phyloP scores from a whole-genome alignment of 129 eudicot species.

The Ambrosia artemisiifolia region DNA sequence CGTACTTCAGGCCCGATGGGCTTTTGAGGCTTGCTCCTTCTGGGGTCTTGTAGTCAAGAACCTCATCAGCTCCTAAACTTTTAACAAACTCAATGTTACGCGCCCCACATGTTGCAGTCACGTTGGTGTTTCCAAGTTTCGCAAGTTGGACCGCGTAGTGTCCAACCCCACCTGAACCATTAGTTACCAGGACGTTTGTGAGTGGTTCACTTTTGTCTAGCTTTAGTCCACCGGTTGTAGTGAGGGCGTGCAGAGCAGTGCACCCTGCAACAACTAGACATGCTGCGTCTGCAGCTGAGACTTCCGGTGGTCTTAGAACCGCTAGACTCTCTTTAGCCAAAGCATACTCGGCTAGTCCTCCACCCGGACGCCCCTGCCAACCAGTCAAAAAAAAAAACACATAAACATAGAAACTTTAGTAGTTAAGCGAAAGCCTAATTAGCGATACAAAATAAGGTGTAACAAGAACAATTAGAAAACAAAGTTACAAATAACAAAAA shows the following conservation, averaged over 20 bases:
- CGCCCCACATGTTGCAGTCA: conserved; percentile 64
- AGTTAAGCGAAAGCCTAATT: neutral
- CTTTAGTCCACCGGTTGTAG: conserved; percentile 37
- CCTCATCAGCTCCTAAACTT: conserved; percentile 63
- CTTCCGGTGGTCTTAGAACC: conserved; percentile 50
- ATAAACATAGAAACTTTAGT: neutral
- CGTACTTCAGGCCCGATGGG: conserved; percentile 58
- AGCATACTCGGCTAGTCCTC: conserved; percentile 60
- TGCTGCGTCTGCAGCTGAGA: conserved; percentile 60
- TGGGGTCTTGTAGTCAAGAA: conserved; percentile 57
- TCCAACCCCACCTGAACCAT: conserved; percentile 72
- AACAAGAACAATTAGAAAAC: neutral
- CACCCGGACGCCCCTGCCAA: conserved; percentile 53
- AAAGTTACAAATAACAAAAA: neutral
- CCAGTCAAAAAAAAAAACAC: neutral
- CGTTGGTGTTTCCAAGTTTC: conserved; percentile 56
- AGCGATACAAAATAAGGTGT: neutral
- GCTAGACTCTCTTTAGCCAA: conserved; percentile 41
- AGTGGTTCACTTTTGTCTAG: conserved; percentile 47
- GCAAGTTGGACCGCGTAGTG: conserved; percentile 72
- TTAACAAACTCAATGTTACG: conserved; percentile 57
- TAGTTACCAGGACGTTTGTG: conserved; percentile 53
- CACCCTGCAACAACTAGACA: conserved; percentile 52
- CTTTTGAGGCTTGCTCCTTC: conserved; percentile 63
- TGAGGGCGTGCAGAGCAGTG: conserved; percentile 54